Conservation (phyloP, 1,139 yeast species). For the Pichia norvegensis region DNA sequence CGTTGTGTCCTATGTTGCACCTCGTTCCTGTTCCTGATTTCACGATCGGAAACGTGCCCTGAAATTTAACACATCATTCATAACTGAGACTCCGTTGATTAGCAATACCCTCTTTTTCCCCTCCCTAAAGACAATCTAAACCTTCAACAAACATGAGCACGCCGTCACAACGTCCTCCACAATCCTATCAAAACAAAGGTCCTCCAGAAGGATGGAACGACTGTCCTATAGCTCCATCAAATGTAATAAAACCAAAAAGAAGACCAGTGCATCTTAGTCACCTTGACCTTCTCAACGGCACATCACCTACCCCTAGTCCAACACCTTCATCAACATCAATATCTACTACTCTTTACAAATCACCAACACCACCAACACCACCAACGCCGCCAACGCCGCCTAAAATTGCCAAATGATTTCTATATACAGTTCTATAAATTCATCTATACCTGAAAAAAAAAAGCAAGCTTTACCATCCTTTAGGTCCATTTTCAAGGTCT, state of each 20-base stretch:
- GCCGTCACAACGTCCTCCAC: conserved; percentile 7
- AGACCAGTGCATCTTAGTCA: conserved; percentile 6
- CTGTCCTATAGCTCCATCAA: conserved; percentile 13
- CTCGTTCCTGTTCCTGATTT: neutral
- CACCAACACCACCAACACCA: neutral
- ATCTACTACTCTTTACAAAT: neutral
- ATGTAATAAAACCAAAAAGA: neutral
- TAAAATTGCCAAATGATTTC: neutral
- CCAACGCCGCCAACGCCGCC: neutral
- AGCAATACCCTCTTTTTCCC: neutral
- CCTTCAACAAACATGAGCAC: neutral
- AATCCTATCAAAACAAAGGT: conserved; percentile 1
- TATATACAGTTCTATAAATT: neutral
- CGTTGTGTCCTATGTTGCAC: no score
- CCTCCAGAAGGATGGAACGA: conserved; percentile 21
- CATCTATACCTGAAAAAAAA: neutral
- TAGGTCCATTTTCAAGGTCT: neutral
- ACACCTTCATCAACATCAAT: neutral
- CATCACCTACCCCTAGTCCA: neutral
- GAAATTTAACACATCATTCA: neutral
- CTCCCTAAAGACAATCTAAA: neutral
- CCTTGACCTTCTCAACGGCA: neutral
- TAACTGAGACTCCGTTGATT: neutral
- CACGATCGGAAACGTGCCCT: neutral
- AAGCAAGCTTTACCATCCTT: neutral